These are phyloP conservation scores for Rhodomyrtus tomentosa DNA, from an alignment of 345 rosid genomes.

Conservation along the genomic window DNA sequence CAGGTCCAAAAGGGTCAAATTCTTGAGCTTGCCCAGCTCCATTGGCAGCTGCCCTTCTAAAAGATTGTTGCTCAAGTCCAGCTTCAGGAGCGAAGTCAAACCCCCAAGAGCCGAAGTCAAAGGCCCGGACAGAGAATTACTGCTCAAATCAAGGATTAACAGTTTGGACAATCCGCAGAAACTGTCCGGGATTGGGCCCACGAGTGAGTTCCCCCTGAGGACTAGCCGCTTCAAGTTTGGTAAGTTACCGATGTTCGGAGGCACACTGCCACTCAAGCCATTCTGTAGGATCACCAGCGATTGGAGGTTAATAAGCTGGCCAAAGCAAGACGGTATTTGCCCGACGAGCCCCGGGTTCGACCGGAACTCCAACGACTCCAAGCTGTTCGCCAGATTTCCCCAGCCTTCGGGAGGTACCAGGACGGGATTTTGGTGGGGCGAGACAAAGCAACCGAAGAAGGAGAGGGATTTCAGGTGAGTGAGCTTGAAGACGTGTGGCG, in stretches of 20 bases:
- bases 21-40: conserved; percentile 40
- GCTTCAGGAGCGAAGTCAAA: conserved; percentile 60
- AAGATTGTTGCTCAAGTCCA: conserved; percentile 67
- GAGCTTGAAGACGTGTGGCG: conserved; percentile 57
- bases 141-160: conserved; percentile 67
- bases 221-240: conserved; percentile 55
- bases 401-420: conserved; percentile 33
- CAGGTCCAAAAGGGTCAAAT: conserved; percentile 64
- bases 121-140: conserved; percentile 56
- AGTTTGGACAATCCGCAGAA: conserved; percentile 37
- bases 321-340: conserved; percentile 42
- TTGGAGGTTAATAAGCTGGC: conserved; percentile 44
- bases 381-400: conserved; percentile 37
- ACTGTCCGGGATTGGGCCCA: conserved; percentile 46
- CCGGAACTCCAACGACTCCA: conserved; percentile 68
- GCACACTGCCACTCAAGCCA: conserved; percentile 49
- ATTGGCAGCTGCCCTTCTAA: conserved; percentile 42
- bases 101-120: conserved; percentile 46
- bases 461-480: conserved; percentile 68
- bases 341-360: conserved; percentile 77
- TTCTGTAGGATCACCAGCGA: conserved; percentile 71
- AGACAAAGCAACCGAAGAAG: conserved; percentile 55
- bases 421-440: conserved; percentile 25
- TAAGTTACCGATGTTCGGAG: conserved; percentile 37
- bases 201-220: conserved; percentile 50